Base-by-base conservation (phyloP, 371 early-diverging fungal genomes). In the Mortierella sp. region DNA sequence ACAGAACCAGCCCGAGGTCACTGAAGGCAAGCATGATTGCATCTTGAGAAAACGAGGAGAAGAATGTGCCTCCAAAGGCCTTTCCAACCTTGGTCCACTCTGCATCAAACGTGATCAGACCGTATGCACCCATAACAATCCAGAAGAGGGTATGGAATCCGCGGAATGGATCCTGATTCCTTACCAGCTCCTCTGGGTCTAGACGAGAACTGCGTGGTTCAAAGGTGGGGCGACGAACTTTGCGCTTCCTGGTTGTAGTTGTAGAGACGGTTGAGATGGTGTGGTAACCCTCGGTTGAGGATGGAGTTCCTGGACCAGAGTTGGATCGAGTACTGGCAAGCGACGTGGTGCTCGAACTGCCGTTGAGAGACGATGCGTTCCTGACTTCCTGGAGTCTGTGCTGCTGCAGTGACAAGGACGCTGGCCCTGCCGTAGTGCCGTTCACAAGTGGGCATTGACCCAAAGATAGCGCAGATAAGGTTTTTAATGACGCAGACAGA, bases 111-210 rank as follows among this genome's bases (percentile, higher is more conserved):
- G 92, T 88, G 51, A 89, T 89, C 21, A 94, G 56, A 6, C 91
- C 84, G 67, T 93, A 94, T 51, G 90, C 86, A 15, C 87, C 92
- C 85, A 95, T 91, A 28, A 88, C 86, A 28, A 95, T 87, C 97
- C 97, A 98, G 80, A 97, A 97, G 9, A 97, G 82, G 0, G 92
- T 92, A 63, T 94, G 93, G 60, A 97, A 95, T 1, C 98, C 97
- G n/a, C 94, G 87, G 76, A 89, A 88, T 8, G 85, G 78, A 51
- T 84, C 84, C 37, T 86, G 83, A 7, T 79, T 79, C 31, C 64
- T 60, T 53, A 50, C 31, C 27, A 83, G 42, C 8, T 50, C 50
- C 50, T 81, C 81, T 6, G 75, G 72, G 30, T 83, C 83, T 21
- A 83, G 60, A 28, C 75, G 64, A 5, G 83, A 83, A n/a, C 55